Evolutionary conservation across 2,329 filamentous ascomycete genomes (phyloP), one percentile per base, ranked within the genome.

Genomic region (Alternaria sp.): DNA sequence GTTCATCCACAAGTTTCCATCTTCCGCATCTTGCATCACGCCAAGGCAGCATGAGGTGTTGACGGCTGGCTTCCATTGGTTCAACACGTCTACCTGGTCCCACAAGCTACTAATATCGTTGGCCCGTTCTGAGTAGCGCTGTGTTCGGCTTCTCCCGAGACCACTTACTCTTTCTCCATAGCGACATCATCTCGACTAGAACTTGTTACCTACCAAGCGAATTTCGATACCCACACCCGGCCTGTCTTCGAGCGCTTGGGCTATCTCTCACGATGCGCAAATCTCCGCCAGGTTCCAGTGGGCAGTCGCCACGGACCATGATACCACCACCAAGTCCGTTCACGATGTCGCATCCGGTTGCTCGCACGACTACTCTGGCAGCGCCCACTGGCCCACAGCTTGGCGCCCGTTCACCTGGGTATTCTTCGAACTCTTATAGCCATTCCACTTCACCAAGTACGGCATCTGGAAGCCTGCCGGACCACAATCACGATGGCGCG

Each of bases 391-490:
- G 74, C 11, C 69, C 71, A 46, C 72, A 73, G 25, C 50, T 69
- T 25, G 74, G 74, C 50, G 64, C 74, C 13, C 73, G 75, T n/a
- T 79, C 77, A 7, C 74, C 77, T 55, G 72, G 68, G 25, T 77
- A 77, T 63, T 74, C 67, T 47, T 62, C 75, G 13, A 66, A 73
- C 45, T 69, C 73, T 4, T 78, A 80, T 58, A 71, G 66, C 23
- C 74, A 78, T 45, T 80, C 79, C 3, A 75, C 74, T 11, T 80
- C 79, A 15, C 76, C 77, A 23, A 80, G 77, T 54, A 77, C 77
- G 7, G 73, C 71, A 3, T 77, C 77, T 40, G 75, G 75, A 12
- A 71, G 76, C 43, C 52, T 75, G 43, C 69, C 74, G 11, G 79
- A 80, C 17, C 71, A 74, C 28, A 66, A 66, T 23, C 60, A 79